Conservation (phyloP, 2,329 filamentous ascomycete genomes). For the Trichoderma atrobrunneum region DNA sequence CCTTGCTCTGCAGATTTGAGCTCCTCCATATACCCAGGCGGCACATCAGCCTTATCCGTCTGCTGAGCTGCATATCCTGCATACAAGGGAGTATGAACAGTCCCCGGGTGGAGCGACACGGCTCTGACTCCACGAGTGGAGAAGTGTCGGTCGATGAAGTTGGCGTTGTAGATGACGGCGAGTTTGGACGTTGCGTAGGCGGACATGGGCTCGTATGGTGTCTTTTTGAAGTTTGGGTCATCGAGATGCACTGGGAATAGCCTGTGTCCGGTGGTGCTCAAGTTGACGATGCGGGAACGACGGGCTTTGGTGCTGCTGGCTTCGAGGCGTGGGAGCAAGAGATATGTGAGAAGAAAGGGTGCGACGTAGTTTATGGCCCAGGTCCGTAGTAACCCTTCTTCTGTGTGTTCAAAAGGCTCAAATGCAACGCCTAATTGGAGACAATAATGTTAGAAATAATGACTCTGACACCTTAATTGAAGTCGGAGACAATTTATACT, state of each 20-base stretch:
- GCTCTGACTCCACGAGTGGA: not conserved
- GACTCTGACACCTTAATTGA: too few species aligned
- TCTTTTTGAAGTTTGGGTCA: not conserved
- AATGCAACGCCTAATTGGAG: not conserved
- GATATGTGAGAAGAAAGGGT: not conserved
- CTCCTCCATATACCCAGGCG: not conserved
- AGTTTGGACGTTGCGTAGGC: slow-evolving; percentile 1
- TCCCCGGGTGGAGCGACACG: not conserved
- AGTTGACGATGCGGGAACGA: not conserved
- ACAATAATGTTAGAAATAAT: not conserved
- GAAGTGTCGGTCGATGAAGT: not conserved
- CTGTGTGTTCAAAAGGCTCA: not conserved
- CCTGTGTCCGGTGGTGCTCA: not conserved
- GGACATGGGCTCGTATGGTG: not conserved
- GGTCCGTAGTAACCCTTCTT: not conserved
- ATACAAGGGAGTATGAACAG: not conserved
- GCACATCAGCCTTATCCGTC: not conserved
- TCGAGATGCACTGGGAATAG: not conserved
- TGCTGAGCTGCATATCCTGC: not conserved
- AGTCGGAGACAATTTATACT: not conserved
- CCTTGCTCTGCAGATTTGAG: not conserved
- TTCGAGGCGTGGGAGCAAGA: not conserved
- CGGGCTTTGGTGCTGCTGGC: not conserved
- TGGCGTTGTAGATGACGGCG: not conserved
- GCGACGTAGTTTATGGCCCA: not conserved